A percentile compares a stretch with the other conserved stretches of the same genome.
phyloP scores from a whole-genome alignment of 495 filamentous ascomycete species.

The Physcia stellaris region DNA sequence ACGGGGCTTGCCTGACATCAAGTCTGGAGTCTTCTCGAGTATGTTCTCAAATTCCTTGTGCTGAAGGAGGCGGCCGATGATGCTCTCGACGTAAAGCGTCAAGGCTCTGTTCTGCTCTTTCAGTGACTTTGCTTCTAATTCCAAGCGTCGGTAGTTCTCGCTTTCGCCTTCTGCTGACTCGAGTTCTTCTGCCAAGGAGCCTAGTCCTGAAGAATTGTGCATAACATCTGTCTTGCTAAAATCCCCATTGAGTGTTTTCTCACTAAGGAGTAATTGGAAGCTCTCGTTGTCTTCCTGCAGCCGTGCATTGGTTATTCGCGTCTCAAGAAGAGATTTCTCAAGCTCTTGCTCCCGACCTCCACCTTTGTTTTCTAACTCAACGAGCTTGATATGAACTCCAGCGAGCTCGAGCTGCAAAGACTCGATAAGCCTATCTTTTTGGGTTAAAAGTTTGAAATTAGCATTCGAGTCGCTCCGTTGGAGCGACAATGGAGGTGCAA shows the following conservation, averaged over 20 bases:
- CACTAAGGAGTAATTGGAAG: slow-evolving; percentile 84
- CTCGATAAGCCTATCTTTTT: slow-evolving; percentile 95
- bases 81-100: slow-evolving; percentile 94
- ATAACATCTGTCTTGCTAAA: slow-evolving; percentile 79
- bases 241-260: slow-evolving; percentile 88
- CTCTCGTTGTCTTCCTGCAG: slow-evolving; percentile 98
- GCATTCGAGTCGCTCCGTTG: slow-evolving; percentile 72
- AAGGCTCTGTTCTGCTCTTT: slow-evolving; percentile 95
- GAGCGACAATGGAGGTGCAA: slow-evolving; percentile 74
- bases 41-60: slow-evolving; percentile 92
- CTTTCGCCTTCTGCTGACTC: slow-evolving; percentile 39
- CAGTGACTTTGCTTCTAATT: slow-evolving; percentile 63
- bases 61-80: slow-evolving; percentile 85
- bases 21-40: slow-evolving; percentile 59
- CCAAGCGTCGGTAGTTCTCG: slow-evolving; percentile 50
- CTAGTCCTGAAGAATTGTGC: slow-evolving; percentile 34
- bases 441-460: slow-evolving; percentile 72
- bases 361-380: slow-evolving; percentile 85
- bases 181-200: slow-evolving; percentile 80
- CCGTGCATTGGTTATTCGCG: slow-evolving; percentile 84
- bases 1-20: slow-evolving; percentile 29
- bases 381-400: slow-evolving; percentile 87
- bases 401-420: slow-evolving; percentile 81
- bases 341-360: slow-evolving; percentile 74
- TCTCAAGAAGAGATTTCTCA: slow-evolving; percentile 76